These are phyloP conservation scores for Berberis thunbergii DNA, from an alignment of 164 flowering plant genomes.

Conservation along the genomic window DNA sequence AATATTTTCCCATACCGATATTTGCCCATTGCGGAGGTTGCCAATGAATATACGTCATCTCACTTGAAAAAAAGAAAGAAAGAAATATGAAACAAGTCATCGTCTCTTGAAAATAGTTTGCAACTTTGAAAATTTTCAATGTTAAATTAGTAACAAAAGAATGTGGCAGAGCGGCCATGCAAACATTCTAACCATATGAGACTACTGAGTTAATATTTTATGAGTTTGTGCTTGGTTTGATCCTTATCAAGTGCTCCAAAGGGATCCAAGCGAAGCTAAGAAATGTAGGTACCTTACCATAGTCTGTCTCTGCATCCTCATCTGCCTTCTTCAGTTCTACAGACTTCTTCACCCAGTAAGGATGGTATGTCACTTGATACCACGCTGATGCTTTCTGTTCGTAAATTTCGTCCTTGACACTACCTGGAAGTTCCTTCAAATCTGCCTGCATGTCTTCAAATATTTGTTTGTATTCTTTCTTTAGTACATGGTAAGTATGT, in stretches of 20 bases:
- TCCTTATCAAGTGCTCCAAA: conserved; percentile 1
- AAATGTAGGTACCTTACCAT: not conserved
- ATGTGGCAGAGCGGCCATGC: no score
- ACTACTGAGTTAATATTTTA: no score
- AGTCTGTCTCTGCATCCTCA: not conserved
- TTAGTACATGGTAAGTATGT: not conserved
- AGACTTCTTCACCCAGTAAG: conserved; percentile 1
- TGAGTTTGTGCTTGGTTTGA: not conserved
- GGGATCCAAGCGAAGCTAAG: conserved; percentile 1
- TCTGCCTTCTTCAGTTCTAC: not conserved
- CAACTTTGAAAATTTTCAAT: no score
- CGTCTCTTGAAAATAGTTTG: no score
- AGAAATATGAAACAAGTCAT: no score
- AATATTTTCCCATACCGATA: no score
- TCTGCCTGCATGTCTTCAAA: not conserved
- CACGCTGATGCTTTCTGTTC: not conserved
- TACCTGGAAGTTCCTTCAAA: not conserved
- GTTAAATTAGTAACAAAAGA: no score
- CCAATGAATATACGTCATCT: no score
- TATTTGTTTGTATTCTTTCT: not conserved
- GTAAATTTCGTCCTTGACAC: not conserved
- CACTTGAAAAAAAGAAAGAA: no score
- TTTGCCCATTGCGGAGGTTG: no score
- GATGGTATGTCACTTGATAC: conserved; percentile 1
- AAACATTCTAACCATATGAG: no score